These are phyloP conservation scores for Candida nemodendra DNA, from an alignment of 805 yeast genomes.

Conservation along the genomic window DNA sequence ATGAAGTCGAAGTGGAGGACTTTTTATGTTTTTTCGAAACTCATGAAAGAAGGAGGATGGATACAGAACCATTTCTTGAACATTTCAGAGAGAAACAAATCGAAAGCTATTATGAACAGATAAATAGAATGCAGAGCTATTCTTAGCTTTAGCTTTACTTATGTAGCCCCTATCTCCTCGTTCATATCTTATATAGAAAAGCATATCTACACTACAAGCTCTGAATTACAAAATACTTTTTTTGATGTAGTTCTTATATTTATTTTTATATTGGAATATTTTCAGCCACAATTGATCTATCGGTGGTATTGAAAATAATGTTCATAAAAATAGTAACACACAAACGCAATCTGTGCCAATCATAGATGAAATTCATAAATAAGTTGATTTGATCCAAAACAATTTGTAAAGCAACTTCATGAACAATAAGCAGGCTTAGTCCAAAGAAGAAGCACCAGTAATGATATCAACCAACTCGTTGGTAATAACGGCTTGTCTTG, in stretches of 20 bases:
- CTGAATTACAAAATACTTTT: no score
- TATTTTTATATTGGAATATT: neutral
- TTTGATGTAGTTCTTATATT: neutral
- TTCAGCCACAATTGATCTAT: conserved; percentile 2
- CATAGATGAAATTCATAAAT: conserved; percentile 3
- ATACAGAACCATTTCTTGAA: conserved; percentile 33
- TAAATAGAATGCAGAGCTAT: neutral
- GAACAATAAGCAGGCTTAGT: no score
- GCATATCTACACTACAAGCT: no score
- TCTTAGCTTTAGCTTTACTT: no score
- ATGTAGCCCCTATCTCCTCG: no score
- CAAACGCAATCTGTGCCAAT: neutral
- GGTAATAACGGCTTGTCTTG: conserved; percentile 98
- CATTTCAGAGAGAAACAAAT: conserved; percentile 39
- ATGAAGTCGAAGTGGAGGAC: conserved; percentile 35
- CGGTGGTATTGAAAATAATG: conserved; percentile 6
- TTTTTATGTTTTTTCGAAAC: conserved; percentile 36
- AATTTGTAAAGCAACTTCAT: no score
- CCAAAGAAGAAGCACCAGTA: conserved; percentile 99
- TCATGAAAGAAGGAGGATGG: conserved; percentile 35
- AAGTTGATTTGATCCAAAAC: neutral
- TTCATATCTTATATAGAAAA: no score
- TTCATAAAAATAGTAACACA: conserved; percentile 6
- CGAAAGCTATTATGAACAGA: conserved; percentile 32
- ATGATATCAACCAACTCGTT: conserved; percentile 99